phyloP scores from a whole-genome alignment of 257 asterid species.

The Solanum clarkiae region DNA sequence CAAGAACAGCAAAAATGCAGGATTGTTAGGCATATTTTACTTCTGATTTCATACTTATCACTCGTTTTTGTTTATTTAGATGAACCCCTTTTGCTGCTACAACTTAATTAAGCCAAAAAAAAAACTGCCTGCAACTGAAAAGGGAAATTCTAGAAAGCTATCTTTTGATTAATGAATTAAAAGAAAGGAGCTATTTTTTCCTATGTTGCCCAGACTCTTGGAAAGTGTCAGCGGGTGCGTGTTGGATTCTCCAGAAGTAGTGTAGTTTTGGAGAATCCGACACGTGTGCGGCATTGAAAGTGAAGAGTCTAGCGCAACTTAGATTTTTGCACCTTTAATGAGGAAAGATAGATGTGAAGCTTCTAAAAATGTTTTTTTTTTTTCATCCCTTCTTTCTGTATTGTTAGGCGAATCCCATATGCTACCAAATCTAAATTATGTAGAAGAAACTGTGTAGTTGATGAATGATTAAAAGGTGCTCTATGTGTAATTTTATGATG shows the following conservation, averaged over 20 bases:
- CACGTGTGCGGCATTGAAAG: too few species aligned
- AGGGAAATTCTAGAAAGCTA: not conserved
- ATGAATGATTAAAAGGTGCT: not conserved
- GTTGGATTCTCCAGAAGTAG: too few species aligned
- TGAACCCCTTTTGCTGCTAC: not conserved
- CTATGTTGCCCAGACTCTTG: too few species aligned
- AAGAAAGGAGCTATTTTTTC: not conserved
- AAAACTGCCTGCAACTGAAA: not conserved
- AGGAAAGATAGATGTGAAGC: not conserved
- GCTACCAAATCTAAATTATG: not conserved
- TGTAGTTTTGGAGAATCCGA: too few species aligned
- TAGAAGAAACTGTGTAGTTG: not conserved
- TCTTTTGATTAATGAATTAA: not conserved
- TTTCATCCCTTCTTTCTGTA: not conserved
- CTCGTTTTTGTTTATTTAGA: not conserved
- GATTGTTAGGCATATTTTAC: not conserved
- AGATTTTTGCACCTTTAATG: not conserved
- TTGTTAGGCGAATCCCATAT: not conserved
- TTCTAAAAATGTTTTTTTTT: not conserved
- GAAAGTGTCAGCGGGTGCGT: too few species aligned
- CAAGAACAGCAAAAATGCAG: not conserved
- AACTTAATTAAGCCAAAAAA: not conserved
- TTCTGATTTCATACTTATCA: not conserved
- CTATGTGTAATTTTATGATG: not conserved
- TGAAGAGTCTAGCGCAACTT: too few species aligned